Percentiles rank a stretch among this genome's conserved stretches.
Evolutionary conservation across 371 early-diverging fungal genomes (phyloP).

Genomic region (Fennellomyces sp.): DNA sequence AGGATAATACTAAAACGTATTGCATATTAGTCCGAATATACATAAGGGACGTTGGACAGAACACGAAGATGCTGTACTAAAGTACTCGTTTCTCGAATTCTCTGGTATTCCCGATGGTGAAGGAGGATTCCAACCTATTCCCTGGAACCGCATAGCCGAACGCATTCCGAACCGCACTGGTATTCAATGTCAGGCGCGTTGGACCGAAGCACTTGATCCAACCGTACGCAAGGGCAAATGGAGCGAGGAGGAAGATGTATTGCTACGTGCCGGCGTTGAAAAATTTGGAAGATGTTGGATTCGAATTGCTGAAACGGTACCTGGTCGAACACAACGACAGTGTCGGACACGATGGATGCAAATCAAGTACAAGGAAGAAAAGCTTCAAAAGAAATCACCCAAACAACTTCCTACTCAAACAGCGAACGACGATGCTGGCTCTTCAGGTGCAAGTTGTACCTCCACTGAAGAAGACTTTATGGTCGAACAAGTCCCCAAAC

Average conservation of each 20-base stretch:
- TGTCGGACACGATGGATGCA: slow-evolving; percentile 77
- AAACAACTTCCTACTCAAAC: background rate
- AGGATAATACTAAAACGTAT: background rate
- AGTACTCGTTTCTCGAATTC: slow-evolving; percentile 50
- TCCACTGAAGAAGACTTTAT: slow-evolving; percentile 1
- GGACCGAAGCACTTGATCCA: slow-evolving; percentile 78
- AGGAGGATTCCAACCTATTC: slow-evolving; percentile 55
- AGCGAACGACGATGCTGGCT: background rate
- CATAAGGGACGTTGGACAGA: slow-evolving; percentile 72
- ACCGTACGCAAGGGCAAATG: slow-evolving; percentile 70
- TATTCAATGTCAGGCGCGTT: slow-evolving; percentile 77
- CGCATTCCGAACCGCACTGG: slow-evolving; percentile 65
- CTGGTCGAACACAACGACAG: slow-evolving; percentile 74
- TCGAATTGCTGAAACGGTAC: slow-evolving; percentile 68
- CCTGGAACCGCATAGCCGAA: slow-evolving; percentile 65
- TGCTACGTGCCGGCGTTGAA: slow-evolving; percentile 55
- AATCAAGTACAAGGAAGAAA: slow-evolving; percentile 52
- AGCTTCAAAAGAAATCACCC: background rate
- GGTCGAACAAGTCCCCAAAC: background rate
- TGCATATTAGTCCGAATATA: slow-evolving; percentile 53
- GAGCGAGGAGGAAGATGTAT: slow-evolving; percentile 63
- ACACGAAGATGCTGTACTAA: slow-evolving; percentile 61
- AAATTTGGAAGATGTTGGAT: slow-evolving; percentile 70
- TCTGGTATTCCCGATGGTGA: slow-evolving; percentile 48
- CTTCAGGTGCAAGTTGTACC: slow-evolving; percentile 1